Evolutionary conservation across 768 basidiomycete genomes (phyloP), one percentile per base, ranked within the genome.

Genomic region (Dictyophora rubrovolvata): DNA sequence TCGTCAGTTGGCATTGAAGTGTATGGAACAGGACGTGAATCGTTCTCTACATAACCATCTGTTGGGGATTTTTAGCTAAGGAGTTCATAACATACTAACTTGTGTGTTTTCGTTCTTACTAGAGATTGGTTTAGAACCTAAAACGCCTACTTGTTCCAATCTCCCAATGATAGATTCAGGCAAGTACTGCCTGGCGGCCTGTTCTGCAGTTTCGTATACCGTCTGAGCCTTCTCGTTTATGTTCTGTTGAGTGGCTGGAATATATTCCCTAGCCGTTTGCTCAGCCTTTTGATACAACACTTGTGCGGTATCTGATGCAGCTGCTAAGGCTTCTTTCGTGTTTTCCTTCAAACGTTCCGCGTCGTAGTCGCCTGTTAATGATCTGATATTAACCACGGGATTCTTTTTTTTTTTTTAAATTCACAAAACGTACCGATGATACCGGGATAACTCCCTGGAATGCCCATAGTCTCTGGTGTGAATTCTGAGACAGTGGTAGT

Each of bases 171-270:
- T 14, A 10, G 28, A 37, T 11, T 47, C 50, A 17, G 57, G 57
- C 9, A 59, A 34, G 21, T 59, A 53, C 22, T 59, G 49, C 16
- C 57, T n/a, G 14, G 57, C 57, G 22, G 50, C 50, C 36, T 59
- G 11, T 42, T 59, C 57, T 17, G 49, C 49, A n/a, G 22, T 59
- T 21, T 22, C 22, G 18, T 42, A 42, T 2, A n/a, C 42, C n/a
- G 42, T 42, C 42, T 42, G 42, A 12, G 42, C 42, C n/a, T 12
- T 42, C 42, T 42, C 42, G 11, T 42, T 42, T 12, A 42, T n/a
- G n/a, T 12, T 42, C n/a, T 42, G 42, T 42, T 42, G 42, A 42
- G 42, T 9, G 42, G 10, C 42, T n/a, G 42, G 42, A 4, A 42
- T 14, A 42, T 42, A 42, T 9, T 42, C 42, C 42, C 11, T 42